Conservation (phyloP, 345 rosid genomes). For the Crucihimalaya himalaica region DNA sequence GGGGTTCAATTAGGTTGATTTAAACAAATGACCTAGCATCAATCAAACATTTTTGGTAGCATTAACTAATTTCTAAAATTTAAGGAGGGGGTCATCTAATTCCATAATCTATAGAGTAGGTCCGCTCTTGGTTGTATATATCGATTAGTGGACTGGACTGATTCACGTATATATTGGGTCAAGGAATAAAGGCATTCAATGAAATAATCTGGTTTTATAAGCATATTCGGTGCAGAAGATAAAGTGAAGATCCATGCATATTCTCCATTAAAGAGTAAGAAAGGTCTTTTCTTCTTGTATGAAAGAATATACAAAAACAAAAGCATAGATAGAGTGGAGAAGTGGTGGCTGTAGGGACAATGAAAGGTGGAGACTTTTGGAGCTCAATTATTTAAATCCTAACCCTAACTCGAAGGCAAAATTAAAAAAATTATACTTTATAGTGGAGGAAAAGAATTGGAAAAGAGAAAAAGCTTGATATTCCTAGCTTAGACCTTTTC, state of each 20-base stretch:
- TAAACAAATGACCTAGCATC: no score
- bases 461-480: constrained; percentile 40
- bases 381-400: constrained; percentile 40
- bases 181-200: constrained; percentile 33
- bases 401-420: constrained; percentile 42
- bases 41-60: no score
- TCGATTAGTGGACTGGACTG: constrained; percentile 8
- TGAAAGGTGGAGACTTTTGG: constrained; percentile 43
- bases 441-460: constrained; percentile 32
- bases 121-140: no score
- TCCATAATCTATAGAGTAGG: no score
- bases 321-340: constrained; percentile 35
- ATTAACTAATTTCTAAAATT: no score
- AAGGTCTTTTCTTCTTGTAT: constrained; percentile 36
- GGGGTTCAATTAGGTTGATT: no score
- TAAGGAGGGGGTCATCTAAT: no score
- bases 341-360: constrained; percentile 42
- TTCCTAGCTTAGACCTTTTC: constrained; percentile 43
- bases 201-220: constrained; percentile 19
- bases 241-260: constrained; percentile 48
- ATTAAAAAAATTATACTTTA: constrained; percentile 20
- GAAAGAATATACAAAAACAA: constrained; percentile 31
- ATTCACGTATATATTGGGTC: constrained; percentile 36
- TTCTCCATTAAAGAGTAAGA: constrained; percentile 35
- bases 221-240: constrained; percentile 38